Base-by-base conservation (phyloP, 208 protist genomes). In the Lotmaria passim region DNA sequence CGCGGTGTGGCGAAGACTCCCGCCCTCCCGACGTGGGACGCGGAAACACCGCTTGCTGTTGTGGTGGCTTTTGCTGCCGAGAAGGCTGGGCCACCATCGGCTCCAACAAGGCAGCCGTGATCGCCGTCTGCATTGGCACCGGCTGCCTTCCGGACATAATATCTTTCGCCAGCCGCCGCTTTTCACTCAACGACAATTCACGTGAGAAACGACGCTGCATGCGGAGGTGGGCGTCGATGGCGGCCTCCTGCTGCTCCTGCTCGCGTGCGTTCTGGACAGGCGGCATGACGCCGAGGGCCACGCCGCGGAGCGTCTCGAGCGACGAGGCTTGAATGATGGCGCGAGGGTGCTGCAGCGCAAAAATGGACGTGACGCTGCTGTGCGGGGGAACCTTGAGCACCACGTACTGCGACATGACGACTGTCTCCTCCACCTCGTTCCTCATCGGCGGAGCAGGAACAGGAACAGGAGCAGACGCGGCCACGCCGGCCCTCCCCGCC, bases 321-420 rank as follows among this genome's bases (percentile, higher is more conserved):
- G 73, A 61, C 1, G 85, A 90, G 56, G 66, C 73, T 30, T 81
- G 62, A 11, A 89, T 79, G 6, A 93, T 53, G 46, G 64, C 65
- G 38, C 53, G 31, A 4, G 87, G 87, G 73, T 93, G 87, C 14
- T 73, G 78, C 15, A 47, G 58, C 8, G 87, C 58, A 70, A 86
- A 89, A 33, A 30, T 30, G 23, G 33, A 19, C 10, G 26, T 15
- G 17, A 69, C 12, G 15, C 21, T 57, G 26, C 44, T 46, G 38
- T 57, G 47, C 3, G 21, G 23, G 23, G 64, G 50, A 3, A 64
- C 59, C 1, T 47, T 52, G 26, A 93, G 34, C n/a, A 46, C 57
- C 7, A 93, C 81, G 51, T 89, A 86, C 73, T 93, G 87, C 51
- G 87, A 31, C 78, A 80, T 78, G 52, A 87, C 62, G 15, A 76